A percentile compares a stretch with the other conserved stretches of the same genome.
Conservation (phyloP, 768 basidiomycete genomes). For the Lactifluus subvellereus region DNA sequence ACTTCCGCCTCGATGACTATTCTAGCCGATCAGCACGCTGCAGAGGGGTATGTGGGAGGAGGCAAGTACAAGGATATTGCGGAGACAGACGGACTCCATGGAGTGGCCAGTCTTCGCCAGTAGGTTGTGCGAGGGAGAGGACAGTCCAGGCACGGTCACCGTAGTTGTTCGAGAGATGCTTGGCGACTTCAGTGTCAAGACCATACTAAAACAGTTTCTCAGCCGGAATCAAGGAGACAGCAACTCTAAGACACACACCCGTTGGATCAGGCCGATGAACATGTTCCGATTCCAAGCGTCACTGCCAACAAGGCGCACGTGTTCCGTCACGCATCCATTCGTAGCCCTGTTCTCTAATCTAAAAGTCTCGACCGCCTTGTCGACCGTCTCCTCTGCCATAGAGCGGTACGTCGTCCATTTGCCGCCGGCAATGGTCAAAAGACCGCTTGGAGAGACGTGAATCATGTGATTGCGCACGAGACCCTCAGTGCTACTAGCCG, state of each 20-base stretch:
- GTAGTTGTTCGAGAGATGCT: conserved; percentile 89
- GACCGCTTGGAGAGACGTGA: conserved; percentile 68
- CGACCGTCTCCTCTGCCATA: conserved; percentile 95
- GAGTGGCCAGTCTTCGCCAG: conserved; percentile 78
- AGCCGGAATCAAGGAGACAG: background rate
- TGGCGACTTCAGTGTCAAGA: conserved; percentile 85
- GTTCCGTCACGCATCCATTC: conserved; percentile 71
- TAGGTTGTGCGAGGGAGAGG: conserved; percentile 70
- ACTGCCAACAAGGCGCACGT: conserved; percentile 79
- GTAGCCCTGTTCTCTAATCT: conserved; percentile 48
- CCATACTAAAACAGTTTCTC: conserved; percentile 55
- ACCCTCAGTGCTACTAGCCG: conserved; percentile 69
- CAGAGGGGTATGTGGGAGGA: background rate
- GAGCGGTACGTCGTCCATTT: conserved; percentile 98
- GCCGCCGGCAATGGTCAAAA: conserved; percentile 93
- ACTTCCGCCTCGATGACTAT: conserved; percentile 90
- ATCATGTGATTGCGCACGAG: conserved; percentile 94
- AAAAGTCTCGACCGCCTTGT: conserved; percentile 78
- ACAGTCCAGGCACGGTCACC: conserved; percentile 97
- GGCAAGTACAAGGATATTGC: conserved; percentile 65
- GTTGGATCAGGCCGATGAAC: conserved; percentile 94
- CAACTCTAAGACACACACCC: conserved; percentile 42
- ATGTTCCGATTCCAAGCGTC: conserved; percentile 94
- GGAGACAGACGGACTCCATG: conserved; percentile 69
- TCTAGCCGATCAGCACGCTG: background rate